phyloP scores from a whole-genome alignment of 2,329 filamentous ascomycete genomes.

The Fusarium phyllophilum region DNA sequence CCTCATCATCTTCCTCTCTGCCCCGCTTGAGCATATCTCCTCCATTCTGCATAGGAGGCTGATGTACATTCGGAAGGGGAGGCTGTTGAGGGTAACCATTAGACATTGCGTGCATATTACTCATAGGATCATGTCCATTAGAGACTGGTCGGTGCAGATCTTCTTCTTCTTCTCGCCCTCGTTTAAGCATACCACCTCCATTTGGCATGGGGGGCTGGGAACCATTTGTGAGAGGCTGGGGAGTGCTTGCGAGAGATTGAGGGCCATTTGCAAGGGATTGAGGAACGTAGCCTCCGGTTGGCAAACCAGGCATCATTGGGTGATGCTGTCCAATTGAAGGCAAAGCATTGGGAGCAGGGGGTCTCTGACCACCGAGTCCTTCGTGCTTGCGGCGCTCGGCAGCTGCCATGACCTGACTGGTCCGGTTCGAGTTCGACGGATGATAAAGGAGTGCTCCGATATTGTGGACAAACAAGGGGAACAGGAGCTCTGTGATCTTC shows the following conservation, averaged over 20 bases:
- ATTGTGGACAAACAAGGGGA: conserved; percentile 97
- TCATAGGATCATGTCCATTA: conserved; percentile 76
- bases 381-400: conserved; percentile 81
- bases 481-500: conserved; percentile 95
- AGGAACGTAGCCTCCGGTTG: conserved; percentile 15
- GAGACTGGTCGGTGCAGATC: conserved; percentile 66
- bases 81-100: conserved; percentile 73
- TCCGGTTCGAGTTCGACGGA: conserved; percentile 85
- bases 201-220: conserved; percentile 63
- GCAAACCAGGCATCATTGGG: conserved; percentile 26
- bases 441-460: conserved; percentile 95
- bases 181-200: conserved; percentile 63
- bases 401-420: conserved; percentile 87
- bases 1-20: conserved; percentile 70
- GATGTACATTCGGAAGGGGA: conserved; percentile 46
- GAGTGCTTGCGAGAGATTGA: conserved; percentile 30
- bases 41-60: conserved; percentile 68
- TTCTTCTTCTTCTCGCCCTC: conserved; percentile 69
- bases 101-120: conserved; percentile 66
- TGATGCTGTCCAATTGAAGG: conserved; percentile 74
- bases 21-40: conserved; percentile 59
- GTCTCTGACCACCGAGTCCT: conserved; percentile 66
- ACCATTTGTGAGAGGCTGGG: conserved; percentile 23
- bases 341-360: conserved; percentile 62
- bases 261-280: conserved; percentile 16